A percentile compares a stretch with the other conserved stretches of the same genome.
These are phyloP conservation scores for Daldinia vernicosa DNA, from an alignment of 495 filamentous ascomycete species.

Conservation along the genomic window DNA sequence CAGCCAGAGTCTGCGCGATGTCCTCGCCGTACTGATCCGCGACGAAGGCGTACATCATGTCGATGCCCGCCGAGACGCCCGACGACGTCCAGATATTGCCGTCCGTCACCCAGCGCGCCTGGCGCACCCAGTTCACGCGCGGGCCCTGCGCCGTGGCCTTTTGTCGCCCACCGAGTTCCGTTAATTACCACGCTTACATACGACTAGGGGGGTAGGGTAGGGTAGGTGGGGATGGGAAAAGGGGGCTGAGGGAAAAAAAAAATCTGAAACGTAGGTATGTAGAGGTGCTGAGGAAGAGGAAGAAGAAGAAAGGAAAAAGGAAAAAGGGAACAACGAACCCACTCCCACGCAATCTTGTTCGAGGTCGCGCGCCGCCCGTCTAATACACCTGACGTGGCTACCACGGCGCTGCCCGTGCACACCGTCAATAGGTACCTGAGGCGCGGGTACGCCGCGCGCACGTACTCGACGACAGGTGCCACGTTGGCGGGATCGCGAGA, in stretches of 20 bases:
- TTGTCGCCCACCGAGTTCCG: neutral
- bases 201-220: neutral
- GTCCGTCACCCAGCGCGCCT: slow-evolving; percentile 71
- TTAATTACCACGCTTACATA: neutral
- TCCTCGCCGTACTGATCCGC: slow-evolving; percentile 54
- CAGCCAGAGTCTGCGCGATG: slow-evolving; percentile 39
- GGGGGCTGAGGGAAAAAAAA: neutral
- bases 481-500: slow-evolving; percentile 52
- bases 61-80: slow-evolving; percentile 70
- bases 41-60: slow-evolving; percentile 66
- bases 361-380: slow-evolving; percentile 67
- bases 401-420: slow-evolving; percentile 66
- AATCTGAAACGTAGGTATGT: neutral
- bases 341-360: slow-evolving; percentile 57
- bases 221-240: neutral
- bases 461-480: slow-evolving; percentile 53
- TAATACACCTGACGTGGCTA: slow-evolving; percentile 65
- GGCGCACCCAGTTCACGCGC: slow-evolving; percentile 65
- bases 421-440: slow-evolving; percentile 68
- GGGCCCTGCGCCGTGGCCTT: slow-evolving; percentile 50
- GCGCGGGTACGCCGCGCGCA: slow-evolving; percentile 52
- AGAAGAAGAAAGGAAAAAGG: neutral
- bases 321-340: slow-evolving; percentile 30
- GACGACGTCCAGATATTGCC: slow-evolving; percentile 74
- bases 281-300: neutral